Percentiles rank a stretch among this genome's conserved stretches.
phyloP scores from a whole-genome alignment of 208 protist genomes.

The Novymonas esmeraldas region DNA sequence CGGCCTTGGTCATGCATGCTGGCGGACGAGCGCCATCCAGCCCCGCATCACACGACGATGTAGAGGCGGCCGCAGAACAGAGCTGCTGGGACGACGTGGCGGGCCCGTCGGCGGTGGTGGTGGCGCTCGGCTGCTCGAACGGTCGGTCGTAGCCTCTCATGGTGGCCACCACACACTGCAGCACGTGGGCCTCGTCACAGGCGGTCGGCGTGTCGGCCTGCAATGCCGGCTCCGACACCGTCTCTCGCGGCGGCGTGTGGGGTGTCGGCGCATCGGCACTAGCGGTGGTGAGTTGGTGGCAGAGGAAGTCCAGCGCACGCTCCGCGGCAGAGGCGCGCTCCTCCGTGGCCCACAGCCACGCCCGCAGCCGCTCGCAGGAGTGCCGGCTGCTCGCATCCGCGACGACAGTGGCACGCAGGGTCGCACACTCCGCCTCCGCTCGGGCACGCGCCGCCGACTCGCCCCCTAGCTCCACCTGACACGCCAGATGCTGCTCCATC shows the following conservation, averaged over 20 bases:
- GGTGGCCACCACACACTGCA: neutral
- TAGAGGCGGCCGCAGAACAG: neutral
- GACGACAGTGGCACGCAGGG: no score
- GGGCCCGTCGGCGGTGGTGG: no score
- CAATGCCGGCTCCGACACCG: no score
- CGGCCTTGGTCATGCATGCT: conserved; percentile 1
- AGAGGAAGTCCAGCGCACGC: conserved; percentile 18
- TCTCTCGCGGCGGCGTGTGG: neutral
- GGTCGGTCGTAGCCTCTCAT: neutral
- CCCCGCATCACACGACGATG: neutral
- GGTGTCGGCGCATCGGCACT: neutral
- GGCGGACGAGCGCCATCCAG: no score
- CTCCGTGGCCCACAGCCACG: conserved; percentile 13
- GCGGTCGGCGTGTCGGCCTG: no score
- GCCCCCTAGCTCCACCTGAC: neutral
- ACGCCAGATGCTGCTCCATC: conserved; percentile 6
- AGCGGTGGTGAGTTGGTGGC: conserved; percentile 12
- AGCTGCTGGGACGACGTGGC: neutral
- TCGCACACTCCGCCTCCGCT: conserved; percentile 1
- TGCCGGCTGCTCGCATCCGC: no score
- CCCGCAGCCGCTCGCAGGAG: neutral
- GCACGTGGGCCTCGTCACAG: no score
- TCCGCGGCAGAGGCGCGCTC: conserved; percentile 22
- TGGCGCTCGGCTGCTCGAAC: no score
- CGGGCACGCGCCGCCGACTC: neutral